These are phyloP conservation scores for Hanseniaspora valbyensis DNA, from an alignment of 805 yeast species.

Conservation along the genomic window DNA sequence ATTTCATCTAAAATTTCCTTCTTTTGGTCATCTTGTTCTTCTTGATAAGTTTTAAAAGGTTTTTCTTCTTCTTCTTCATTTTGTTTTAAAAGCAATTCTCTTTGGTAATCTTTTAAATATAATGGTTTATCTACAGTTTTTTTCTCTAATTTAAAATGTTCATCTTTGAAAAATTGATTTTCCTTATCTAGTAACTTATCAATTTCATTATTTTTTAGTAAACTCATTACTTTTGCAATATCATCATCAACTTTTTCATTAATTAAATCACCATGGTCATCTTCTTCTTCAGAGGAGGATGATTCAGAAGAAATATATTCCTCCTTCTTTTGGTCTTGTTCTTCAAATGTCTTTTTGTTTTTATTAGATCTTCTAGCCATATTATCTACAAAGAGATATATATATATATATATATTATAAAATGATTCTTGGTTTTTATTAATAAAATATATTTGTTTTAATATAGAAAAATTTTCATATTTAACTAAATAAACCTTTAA, in stretches of 20 bases:
- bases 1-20: constrained; percentile 55
- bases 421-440: neutral
- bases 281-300: constrained; percentile 52
- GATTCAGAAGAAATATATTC: constrained; percentile 34
- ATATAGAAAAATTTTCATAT: too few species aligned
- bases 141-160: constrained; percentile 27
- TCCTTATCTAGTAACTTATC: constrained; percentile 48
- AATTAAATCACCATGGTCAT: constrained; percentile 77
- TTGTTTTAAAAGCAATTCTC: constrained; percentile 69
- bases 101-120: constrained; percentile 83
- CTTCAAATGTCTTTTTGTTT: constrained; percentile 25
- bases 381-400: too few species aligned
- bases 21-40: constrained; percentile 68
- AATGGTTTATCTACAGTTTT: constrained; percentile 54
- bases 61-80: constrained; percentile 60
- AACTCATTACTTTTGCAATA: constrained; percentile 55
- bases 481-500: too few species aligned
- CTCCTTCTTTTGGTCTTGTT: constrained; percentile 25
- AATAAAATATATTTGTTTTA: too few species aligned
- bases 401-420: too few species aligned
- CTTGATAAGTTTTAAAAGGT: constrained; percentile 19
- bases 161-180: constrained; percentile 62
- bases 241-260: constrained; percentile 80
- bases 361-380: constrained; percentile 16
- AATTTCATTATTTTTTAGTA: constrained; percentile 59